Percentiles rank a stretch among this genome's conserved stretches.
Conservation (phyloP, 176 grass and related monocot genomes). For the Cenchrus purpureus region DNA sequence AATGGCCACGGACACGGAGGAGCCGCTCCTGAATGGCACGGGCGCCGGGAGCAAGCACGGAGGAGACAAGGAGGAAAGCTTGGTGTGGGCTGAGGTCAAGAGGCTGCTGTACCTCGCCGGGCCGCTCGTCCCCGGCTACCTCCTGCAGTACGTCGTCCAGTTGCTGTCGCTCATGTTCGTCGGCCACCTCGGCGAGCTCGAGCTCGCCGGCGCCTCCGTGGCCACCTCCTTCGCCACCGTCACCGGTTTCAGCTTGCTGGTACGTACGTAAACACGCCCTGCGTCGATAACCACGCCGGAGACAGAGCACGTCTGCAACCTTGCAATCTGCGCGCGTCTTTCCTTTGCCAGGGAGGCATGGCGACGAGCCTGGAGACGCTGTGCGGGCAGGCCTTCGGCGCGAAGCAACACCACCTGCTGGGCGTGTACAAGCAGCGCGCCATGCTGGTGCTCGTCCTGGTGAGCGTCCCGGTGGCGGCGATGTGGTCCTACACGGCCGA, state of each 20-base stretch:
- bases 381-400: background rate
- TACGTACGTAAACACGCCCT: background rate
- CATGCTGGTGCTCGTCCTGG: background rate
- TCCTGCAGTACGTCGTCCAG: background rate
- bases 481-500: background rate
- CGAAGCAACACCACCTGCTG: background rate
- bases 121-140: background rate
- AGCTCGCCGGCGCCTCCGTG: background rate
- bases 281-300: background rate
- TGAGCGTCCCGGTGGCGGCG: background rate
- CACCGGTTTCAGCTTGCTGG: background rate
- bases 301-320: background rate
- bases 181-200: conserved; percentile 4
- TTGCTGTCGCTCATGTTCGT: background rate
- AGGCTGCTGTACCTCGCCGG: background rate
- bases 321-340: background rate
- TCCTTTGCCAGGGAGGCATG: background rate
- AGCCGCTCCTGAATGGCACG: background rate
- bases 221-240: conserved; percentile 8
- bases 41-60: background rate
- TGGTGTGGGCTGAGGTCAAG: conserved; percentile 1
- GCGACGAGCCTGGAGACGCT: background rate
- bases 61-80: background rate
- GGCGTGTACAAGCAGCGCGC: background rate
- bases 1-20: background rate